These are phyloP conservation scores for Silene uniflora DNA, from an alignment of 148 eudicot genomes.

Conservation along the genomic window DNA sequence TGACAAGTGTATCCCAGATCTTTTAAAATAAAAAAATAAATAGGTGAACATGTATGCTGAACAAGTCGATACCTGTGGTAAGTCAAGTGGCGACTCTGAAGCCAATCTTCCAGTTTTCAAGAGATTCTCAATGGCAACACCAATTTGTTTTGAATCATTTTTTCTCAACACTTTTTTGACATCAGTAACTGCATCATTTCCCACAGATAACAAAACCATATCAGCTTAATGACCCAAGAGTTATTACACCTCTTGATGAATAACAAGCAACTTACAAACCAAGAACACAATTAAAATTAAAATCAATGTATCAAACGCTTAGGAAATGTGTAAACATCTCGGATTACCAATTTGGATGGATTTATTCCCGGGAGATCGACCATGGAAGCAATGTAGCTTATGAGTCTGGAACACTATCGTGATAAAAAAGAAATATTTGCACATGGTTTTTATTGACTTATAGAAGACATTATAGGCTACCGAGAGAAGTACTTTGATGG, in stretches of 20 bases:
- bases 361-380: no score
- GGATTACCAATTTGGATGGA: no score
- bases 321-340: no score
- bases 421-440: no score
- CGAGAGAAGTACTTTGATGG: no score
- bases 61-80: slow-evolving; percentile 65
- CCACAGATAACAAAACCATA: background rate
- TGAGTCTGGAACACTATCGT: no score
- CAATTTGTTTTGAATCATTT: slow-evolving; percentile 48
- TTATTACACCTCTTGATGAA: background rate
- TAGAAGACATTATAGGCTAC: no score
- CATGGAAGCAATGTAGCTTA: no score
- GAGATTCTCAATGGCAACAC: slow-evolving; percentile 66
- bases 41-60: background rate
- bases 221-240: background rate
- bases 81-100: slow-evolving; percentile 64
- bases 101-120: slow-evolving; percentile 80
- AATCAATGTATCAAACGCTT: background rate
- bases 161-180: slow-evolving; percentile 63
- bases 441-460: no score
- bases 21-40: background rate
- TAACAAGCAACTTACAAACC: background rate
- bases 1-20: background rate
- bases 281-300: background rate
- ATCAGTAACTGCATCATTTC: slow-evolving; percentile 45